Evolutionary conservation across 2,329 filamentous ascomycete genomes (phyloP), one percentile per base, ranked within the genome.

Genomic region (Penicillium sp.): DNA sequence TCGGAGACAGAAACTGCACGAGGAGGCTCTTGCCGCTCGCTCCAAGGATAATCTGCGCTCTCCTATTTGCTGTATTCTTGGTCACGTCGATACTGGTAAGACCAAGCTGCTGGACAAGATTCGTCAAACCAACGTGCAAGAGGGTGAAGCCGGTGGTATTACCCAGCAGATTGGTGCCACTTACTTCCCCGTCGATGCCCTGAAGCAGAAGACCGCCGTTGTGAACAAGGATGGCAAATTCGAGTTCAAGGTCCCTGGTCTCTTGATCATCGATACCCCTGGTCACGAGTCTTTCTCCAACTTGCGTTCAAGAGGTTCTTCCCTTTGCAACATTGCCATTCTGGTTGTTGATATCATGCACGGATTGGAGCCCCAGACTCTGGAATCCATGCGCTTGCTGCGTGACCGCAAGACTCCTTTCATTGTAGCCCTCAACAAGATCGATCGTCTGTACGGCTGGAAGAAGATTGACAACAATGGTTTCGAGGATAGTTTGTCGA

Each of bases 221-320:
- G 89, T 99, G 71, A 99, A 99, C 81, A 83, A 85, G 69, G 92
- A 99, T 70, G 87, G 88, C 68, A 83, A 83, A 53, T 97, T 99
- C 74, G 90, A 97, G 59, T 95, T 97, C 85, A 99, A 97, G 80
- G 90, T 99, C 22, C 95, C 94, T 43, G 94, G 94, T 83, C 85
- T 99, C 53, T 80, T 99, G 63, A 87, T 99, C 69, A 99, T 99
- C 70, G 94, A 99, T 78, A 99, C 94, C 0, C 95, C 94, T 69
- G 94, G 94, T 80, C 94, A 99, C 92, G 94, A 99, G 85, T 99
- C 94, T 69, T 99, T 99, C 85, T 96, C 93, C 61, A 99, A 99
- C 78, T 79, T 99, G 63, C 89, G 95, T 70, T 97, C 93, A 64
- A 87, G 95, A 79, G 94, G 94, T 78, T 97, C 94, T 40, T 97